phyloP scores from a whole-genome alignment of 208 protist species.

The Leishmania tarentolae region DNA sequence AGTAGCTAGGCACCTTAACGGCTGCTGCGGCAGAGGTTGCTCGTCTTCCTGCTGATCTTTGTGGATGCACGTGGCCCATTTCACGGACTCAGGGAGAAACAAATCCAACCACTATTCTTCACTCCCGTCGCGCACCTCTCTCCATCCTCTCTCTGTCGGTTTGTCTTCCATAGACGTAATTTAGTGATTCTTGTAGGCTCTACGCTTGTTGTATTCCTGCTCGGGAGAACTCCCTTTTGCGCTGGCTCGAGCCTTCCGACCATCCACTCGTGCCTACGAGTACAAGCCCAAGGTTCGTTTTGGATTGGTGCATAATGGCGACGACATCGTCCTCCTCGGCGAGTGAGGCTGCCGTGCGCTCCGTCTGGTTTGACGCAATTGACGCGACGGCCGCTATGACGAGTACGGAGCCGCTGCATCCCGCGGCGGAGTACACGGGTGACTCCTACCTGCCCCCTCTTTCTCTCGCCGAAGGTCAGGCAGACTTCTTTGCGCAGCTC shows the following conservation, averaged over 20 bases:
- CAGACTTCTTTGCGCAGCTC: constrained; percentile 44
- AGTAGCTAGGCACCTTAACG: background rate
- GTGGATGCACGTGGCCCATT: background rate
- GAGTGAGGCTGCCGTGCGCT: constrained; percentile 51
- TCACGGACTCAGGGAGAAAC: background rate
- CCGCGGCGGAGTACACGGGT: constrained; percentile 29
- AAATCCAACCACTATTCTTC: background rate
- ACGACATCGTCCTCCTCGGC: constrained; percentile 11
- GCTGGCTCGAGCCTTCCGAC: background rate
- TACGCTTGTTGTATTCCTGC: background rate
- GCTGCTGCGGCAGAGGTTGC: background rate
- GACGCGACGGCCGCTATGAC: constrained; percentile 63
- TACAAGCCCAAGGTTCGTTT: background rate
- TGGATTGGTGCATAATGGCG: constrained; percentile 4
- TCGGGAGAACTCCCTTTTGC: background rate
- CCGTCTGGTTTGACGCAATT: constrained; percentile 66
- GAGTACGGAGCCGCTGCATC: constrained; percentile 49
- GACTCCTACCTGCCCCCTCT: constrained; percentile 30
- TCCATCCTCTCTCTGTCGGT: background rate
- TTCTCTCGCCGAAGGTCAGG: constrained; percentile 8
- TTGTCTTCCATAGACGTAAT: background rate
- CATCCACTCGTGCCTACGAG: background rate
- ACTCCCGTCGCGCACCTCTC: background rate
- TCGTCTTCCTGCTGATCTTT: background rate
- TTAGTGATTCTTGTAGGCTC: background rate